Base-by-base conservation (phyloP, 2,329 filamentous ascomycete genomes). In the Huntiella moniliformis region DNA sequence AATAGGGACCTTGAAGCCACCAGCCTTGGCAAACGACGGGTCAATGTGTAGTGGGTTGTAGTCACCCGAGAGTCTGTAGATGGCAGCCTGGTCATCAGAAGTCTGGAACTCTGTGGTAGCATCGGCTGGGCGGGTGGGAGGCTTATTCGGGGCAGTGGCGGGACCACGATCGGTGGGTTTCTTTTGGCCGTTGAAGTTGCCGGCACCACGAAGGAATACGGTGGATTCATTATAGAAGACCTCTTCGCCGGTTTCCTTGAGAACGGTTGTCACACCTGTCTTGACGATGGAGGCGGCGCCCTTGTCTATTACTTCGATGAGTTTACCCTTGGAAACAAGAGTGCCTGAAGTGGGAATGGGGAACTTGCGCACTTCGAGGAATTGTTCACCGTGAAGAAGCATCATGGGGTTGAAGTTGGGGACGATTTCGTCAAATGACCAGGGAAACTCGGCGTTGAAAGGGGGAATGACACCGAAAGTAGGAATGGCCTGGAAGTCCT, bases 401-500 rank as follows among this genome's bases (percentile, higher is more conserved):
- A 95, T 95, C 85, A 94, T 95, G 51, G 87, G 88, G 34, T 77
- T 85, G 70, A 95, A 98, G 71, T 96, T 93, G 61, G 87, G 86
- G 22, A 96, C 81, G 51, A 98, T 73, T 48, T 87, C 76, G 57
- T 77, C 74, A 56, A 91, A 72, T 61, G 70, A 77, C 68, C 82
- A 96, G 22, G 88, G 84, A 51, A 77, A 67, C 53, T 82, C 71
- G 50, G 85, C 79, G 64, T 81, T 81, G 67, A 96, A 95, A 56
- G 79, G 82, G n/a, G 91, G 91, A 56, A 98, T 79, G 51, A 96
- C 91, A 60, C 87, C 91, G 57, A 83, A 98, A n/a, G 86, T 92
- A 45, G 91, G 91, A 45, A 96, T 70, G 45, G 84, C 79, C 61
- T 95, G 85, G 75, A 98, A 98, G 61, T 91, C 73, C 46, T 95